Conservation (phyloP, 1,284 basidiomycete species). For the Butyriboletus appendiculatus region DNA sequence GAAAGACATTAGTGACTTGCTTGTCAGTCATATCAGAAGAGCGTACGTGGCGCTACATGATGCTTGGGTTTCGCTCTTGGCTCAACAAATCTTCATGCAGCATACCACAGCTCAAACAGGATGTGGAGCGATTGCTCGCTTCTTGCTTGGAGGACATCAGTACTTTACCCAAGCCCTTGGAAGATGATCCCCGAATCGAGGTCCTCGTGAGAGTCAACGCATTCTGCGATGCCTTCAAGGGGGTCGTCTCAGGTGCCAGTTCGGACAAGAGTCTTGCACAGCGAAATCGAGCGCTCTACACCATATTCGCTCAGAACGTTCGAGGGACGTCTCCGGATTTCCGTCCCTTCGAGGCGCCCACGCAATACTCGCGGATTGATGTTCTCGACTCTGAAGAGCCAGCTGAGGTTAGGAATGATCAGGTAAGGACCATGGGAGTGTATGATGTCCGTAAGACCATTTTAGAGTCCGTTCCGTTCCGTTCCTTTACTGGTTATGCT, state of each 20-base stretch:
- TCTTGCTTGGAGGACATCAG: constrained; percentile 39
- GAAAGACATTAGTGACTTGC: constrained; percentile 48
- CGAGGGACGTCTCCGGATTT: constrained; percentile 45
- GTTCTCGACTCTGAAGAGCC: constrained; percentile 12
- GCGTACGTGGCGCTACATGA: constrained; percentile 42
- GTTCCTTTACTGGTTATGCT: neutral
- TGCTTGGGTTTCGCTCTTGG: neutral
- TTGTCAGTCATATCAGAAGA: constrained; percentile 50
- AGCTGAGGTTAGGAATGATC: constrained; percentile 21
- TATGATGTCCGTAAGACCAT: constrained; percentile 36
- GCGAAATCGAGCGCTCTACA: constrained; percentile 36
- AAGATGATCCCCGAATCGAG: constrained; percentile 45
- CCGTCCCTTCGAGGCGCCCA: constrained; percentile 27
- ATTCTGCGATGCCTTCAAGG: constrained; percentile 44
- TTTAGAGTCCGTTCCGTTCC: constrained; percentile 25
- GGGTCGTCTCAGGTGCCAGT: constrained; percentile 39
- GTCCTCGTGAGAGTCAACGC: constrained; percentile 45
- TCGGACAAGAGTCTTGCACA: constrained; percentile 40
- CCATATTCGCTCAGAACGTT: constrained; percentile 38
- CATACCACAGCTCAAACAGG: constrained; percentile 41
- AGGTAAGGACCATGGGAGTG: constrained; percentile 24
- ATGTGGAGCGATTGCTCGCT: constrained; percentile 41
- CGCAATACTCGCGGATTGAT: constrained; percentile 5
- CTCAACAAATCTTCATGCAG: constrained; percentile 33
- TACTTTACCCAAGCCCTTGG: constrained; percentile 43